These are phyloP conservation scores for Tilletia indica DNA, from an alignment of 1,284 basidiomycete species.

Conservation along the genomic window DNA sequence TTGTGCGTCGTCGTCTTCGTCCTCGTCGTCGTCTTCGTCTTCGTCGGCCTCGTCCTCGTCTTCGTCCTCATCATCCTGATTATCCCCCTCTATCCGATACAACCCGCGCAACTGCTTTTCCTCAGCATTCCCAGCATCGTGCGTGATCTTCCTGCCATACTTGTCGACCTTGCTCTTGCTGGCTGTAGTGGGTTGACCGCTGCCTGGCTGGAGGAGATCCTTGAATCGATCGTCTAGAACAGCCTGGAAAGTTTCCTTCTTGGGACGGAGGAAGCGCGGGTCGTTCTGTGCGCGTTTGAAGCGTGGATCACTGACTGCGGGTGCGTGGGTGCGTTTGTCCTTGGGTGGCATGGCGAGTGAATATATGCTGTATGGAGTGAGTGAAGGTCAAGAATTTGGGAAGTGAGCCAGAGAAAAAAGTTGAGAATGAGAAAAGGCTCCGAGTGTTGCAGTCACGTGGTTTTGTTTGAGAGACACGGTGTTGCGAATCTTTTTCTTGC, in stretches of 20 bases:
- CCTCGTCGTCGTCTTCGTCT: constrained; percentile 26
- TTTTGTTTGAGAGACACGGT: neutral
- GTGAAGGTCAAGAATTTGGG: too few relatives aligned
- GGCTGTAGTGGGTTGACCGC: constrained; percentile 31
- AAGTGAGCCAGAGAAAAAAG: too few relatives aligned
- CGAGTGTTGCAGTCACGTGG: constrained; percentile 7
- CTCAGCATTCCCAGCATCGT: constrained; percentile 21
- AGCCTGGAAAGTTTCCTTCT: constrained; percentile 76
- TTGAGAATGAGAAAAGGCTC: neutral
- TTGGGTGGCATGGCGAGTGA: neutral
- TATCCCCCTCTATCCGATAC: constrained; percentile 41
- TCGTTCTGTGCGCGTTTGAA: constrained; percentile 85
- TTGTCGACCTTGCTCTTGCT: constrained; percentile 74
- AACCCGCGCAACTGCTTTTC: constrained; percentile 42
- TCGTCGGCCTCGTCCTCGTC: constrained; percentile 51
- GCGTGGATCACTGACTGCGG: constrained; percentile 56
- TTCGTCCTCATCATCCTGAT: constrained; percentile 51
- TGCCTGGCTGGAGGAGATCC: constrained; percentile 67
- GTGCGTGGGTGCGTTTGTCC: constrained; percentile 23
- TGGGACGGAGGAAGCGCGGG: constrained; percentile 84
- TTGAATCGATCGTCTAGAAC: constrained; percentile 94
- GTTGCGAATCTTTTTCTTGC: neutral
- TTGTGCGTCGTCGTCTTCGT: constrained; percentile 20
- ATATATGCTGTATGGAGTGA: too few relatives aligned
- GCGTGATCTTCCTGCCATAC: constrained; percentile 73